phyloP scores from a whole-genome alignment of 2,329 filamentous ascomycete species.

The Seiridium unicorne region DNA sequence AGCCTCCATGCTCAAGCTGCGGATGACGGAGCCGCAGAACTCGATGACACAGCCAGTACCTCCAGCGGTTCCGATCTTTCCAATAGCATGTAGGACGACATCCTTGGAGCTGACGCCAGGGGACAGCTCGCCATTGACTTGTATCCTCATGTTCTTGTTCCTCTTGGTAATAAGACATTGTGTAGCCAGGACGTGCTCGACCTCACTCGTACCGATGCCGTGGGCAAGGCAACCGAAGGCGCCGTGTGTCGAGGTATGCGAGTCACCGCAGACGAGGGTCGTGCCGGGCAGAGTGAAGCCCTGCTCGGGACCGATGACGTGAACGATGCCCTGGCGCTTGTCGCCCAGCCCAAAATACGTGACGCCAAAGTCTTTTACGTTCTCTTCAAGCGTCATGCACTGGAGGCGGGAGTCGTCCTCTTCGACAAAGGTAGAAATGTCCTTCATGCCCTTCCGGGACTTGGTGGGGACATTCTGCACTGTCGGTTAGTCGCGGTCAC shows the following conservation, averaged over 20 bases:
- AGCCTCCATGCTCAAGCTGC: constrained; percentile 87
- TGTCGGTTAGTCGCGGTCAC: constrained; percentile 15
- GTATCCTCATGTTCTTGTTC: constrained; percentile 98
- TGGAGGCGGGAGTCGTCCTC: constrained; percentile 92
- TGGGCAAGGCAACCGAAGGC: constrained; percentile 94
- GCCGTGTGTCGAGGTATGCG: constrained; percentile 96
- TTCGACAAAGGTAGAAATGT: constrained; percentile 89
- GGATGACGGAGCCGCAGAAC: constrained; percentile 94
- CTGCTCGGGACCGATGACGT: constrained; percentile 97
- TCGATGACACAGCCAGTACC: constrained; percentile 95
- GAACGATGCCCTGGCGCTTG: constrained; percentile 96
- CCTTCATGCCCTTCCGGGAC: constrained; percentile 89
- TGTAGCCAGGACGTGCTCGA: constrained; percentile 96
- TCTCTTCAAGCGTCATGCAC: constrained; percentile 94
- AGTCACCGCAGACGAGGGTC: constrained; percentile 96
- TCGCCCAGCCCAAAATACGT: constrained; percentile 97
- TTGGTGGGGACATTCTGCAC: constrained; percentile 86
- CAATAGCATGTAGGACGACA: constrained; percentile 89
- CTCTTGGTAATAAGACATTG: constrained; percentile 92
- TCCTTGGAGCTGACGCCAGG: constrained; percentile 96
- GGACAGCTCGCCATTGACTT: constrained; percentile 86
- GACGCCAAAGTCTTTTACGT: constrained; percentile 93
- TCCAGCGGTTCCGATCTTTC: constrained; percentile 89
- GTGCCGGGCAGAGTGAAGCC: constrained; percentile 97
- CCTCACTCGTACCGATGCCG: constrained; percentile 96